A percentile compares a stretch with the other conserved stretches of the same genome.
These are phyloP conservation scores for Penicillium psychrofluorescens DNA, from an alignment of 495 filamentous ascomycete species.

Conservation along the genomic window DNA sequence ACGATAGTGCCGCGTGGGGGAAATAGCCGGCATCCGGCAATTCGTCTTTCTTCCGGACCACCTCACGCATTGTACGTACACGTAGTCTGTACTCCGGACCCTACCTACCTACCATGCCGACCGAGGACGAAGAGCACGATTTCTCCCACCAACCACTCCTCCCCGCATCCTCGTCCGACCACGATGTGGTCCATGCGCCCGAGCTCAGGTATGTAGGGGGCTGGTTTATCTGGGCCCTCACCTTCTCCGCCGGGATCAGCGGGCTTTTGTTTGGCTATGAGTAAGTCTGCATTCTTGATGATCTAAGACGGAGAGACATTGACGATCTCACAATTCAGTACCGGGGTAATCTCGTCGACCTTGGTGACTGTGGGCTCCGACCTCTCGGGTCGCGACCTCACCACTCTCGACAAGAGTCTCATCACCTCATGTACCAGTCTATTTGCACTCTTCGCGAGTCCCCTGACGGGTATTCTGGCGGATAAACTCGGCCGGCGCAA, in stretches of 20 bases:
- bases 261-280: conserved; percentile 85
- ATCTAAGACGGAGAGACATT: no score
- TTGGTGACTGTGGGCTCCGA: conserved; percentile 71
- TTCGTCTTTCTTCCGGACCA: no score
- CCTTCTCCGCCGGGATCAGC: conserved; percentile 74
- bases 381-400: conserved; percentile 59
- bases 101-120: conserved; percentile 19
- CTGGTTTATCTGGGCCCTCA: conserved; percentile 65
- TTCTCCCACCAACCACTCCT: conserved; percentile 26
- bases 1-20: no score
- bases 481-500: conserved; percentile 66
- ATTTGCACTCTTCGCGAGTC: conserved; percentile 71
- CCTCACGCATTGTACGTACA: no score
- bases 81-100: no score
- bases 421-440: conserved; percentile 79
- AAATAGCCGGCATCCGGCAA: no score
- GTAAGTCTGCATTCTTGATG: conserved; percentile 25
- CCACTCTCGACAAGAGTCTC: conserved; percentile 72
- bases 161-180: conserved; percentile 4
- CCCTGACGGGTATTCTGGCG: conserved; percentile 66
- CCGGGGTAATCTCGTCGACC: conserved; percentile 84
- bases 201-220: conserved; percentile 18
- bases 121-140: conserved; percentile 15
- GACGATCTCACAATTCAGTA: conserved; percentile 39
- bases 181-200: conserved; percentile 3